Evolutionary conservation across 305 asterid genomes (phyloP), one percentile per base, ranked within the genome.

Genomic region (Fraxinus velutina): DNA sequence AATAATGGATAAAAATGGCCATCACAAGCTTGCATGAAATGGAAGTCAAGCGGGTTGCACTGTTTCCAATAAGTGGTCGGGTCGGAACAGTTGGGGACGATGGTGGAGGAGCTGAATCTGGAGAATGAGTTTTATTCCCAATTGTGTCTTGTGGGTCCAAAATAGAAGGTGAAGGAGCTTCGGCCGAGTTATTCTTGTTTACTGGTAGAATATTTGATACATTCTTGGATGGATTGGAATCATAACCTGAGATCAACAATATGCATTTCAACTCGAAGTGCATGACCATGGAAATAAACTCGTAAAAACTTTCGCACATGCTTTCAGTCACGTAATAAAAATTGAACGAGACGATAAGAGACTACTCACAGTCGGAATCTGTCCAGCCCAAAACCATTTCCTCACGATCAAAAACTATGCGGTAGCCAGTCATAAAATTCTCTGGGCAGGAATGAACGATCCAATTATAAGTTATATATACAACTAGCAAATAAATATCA

Each of bases 331-430:
- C 0, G 64, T 52, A 42, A 80, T n/a, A 71, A 21, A 75, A 75
- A 37, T 17, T 1, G 34, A 29, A 15, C 42, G 24, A 19, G 37
- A 75, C 22, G 80, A 78, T 27, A 47, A 21, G 73, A 34, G 32
- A 10, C 32, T 84, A 89, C 99, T 91, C 86, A 95, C 99, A 95
- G 82, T 91, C 79, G 0, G 99, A 90, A 27, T 85, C 90, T 82
- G 83, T 86, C 99, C 99, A 95, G n/a, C 99, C 97, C 90, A 95
- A 83, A 85, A 85, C 88, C 97, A 90, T 91, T 84, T 92, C 91
- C 86, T 93, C 99, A 0, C 97, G 94, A 85, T 95, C 94, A 74
- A 95, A 95, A 75, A 93, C 87, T 5, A 93, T 84, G 6, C 96
- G 93, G 42, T 95, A 89, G 62, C 98, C 98, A 22, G 93, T 84